Evolutionary conservation across 129 eudicot genomes (phyloP).

Genomic region (Pittosporum tobira): DNA sequence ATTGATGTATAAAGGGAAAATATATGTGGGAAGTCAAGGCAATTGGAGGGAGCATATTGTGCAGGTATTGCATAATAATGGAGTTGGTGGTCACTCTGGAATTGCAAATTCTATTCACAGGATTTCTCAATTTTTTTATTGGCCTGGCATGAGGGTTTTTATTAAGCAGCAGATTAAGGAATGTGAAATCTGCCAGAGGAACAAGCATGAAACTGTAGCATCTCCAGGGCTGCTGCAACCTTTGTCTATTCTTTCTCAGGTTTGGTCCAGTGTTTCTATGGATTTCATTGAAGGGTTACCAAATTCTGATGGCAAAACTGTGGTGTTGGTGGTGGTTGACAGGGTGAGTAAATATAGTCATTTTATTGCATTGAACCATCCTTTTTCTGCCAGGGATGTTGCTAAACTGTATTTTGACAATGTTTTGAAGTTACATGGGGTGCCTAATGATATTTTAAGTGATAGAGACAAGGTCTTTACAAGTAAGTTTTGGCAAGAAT

Average conservation of each 20-base stretch:
- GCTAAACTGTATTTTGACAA: too few relatives aligned
- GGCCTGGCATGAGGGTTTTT: not conserved
- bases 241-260: not conserved
- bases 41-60: not conserved
- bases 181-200: not conserved
- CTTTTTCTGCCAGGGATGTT: not conserved
- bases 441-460: not conserved
- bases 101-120: not conserved
- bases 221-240: conserved; percentile 5
- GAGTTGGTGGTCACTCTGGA: conserved; percentile 13
- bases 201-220: not conserved
- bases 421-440: conserved; percentile 8
- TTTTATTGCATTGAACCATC: too few relatives aligned
- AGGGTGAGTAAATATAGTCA: conserved; percentile 6
- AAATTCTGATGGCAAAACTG: not conserved
- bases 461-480: conserved; percentile 6
- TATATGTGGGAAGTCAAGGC: not conserved
- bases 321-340: conserved; percentile 14
- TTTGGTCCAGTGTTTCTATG: too few relatives aligned
- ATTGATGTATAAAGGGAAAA: too few relatives aligned
- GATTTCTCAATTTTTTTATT: not conserved
- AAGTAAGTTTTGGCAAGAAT: conserved; percentile 11
- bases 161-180: not conserved
- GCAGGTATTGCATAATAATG: not conserved
- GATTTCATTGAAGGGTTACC: too few relatives aligned